phyloP scores from a whole-genome alignment of 2,329 filamentous ascomycete species.

The Aspergillus fructus region DNA sequence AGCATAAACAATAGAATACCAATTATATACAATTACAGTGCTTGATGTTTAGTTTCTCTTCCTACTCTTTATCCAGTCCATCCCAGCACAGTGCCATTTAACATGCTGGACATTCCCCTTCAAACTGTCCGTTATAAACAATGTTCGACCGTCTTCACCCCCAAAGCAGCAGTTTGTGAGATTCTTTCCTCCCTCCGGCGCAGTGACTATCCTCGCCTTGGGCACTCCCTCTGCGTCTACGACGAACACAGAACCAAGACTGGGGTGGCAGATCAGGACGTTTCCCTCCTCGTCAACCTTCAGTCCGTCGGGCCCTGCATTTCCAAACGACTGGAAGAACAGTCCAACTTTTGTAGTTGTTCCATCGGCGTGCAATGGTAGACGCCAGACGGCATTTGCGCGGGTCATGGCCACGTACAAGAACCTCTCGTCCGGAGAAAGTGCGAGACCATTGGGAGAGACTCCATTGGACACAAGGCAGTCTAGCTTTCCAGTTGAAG shows the following conservation, averaged over 20 bases:
- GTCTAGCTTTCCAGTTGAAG: conserved; percentile 37
- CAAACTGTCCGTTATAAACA: conserved; percentile 45
- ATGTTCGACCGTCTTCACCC: conserved; percentile 35
- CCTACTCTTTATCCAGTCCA: neutral
- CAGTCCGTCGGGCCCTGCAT: too few species aligned
- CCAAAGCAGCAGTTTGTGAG: conserved; percentile 47
- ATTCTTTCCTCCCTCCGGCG: conserved; percentile 31
- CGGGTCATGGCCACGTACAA: conserved; percentile 39
- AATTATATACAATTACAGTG: too few species aligned
- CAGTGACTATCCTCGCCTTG: conserved; percentile 37
- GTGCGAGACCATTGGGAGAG: conserved; percentile 42
- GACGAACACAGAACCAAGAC: too few species aligned
- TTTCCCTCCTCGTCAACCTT: too few species aligned
- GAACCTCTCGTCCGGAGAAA: conserved; percentile 41
- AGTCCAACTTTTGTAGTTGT: conserved; percentile 40
- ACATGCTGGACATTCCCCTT: conserved; percentile 30
- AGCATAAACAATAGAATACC: too few species aligned
- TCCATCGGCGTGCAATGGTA: conserved; percentile 41
- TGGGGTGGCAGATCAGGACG: too few species aligned
- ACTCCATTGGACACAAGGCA: conserved; percentile 39
- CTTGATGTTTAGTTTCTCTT: neutral
- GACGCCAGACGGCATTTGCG: conserved; percentile 44
- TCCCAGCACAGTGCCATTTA: conserved; percentile 19
- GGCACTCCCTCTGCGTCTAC: conserved; percentile 27
- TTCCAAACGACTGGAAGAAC: conserved; percentile 30